phyloP scores from a whole-genome alignment of 176 grass and related monocot genomes.

The Bonia amplexicaulis region DNA sequence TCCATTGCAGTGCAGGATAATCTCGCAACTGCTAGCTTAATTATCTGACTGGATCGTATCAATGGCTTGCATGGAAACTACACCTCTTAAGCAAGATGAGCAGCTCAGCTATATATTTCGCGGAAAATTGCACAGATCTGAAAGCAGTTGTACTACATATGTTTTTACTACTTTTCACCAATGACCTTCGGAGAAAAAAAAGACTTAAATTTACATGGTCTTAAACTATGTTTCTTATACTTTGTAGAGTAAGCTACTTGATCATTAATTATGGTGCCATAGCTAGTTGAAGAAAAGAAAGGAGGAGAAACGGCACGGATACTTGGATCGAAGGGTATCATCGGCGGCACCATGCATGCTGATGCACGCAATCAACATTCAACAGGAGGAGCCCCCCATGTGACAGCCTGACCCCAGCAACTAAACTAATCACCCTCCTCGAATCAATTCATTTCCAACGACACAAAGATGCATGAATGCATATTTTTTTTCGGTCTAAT shows the following conservation, averaged over 20 bases:
- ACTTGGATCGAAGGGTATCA: constrained; percentile 15
- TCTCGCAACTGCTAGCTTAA: neutral
- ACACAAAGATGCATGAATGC: neutral
- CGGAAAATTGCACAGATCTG: neutral
- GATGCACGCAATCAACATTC: constrained; percentile 12
- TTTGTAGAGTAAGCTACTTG: neutral
- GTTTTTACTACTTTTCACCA: neutral
- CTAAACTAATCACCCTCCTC: constrained; percentile 23
- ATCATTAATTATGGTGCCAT: neutral
- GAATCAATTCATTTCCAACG: neutral
- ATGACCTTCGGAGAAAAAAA: no score
- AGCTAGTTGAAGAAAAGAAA: neutral
- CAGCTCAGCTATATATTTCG: neutral
- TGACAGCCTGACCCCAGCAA: constrained; percentile 31
- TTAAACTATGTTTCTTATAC: neutral
- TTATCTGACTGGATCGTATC: neutral
- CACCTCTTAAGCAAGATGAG: neutral
- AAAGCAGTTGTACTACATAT: neutral
- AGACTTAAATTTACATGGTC: neutral
- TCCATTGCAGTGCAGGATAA: neutral
- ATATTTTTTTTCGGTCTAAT: neutral
- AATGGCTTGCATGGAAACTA: neutral
- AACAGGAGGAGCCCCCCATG: constrained; percentile 16
- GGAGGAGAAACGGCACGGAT: neutral
- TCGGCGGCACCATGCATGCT: constrained; percentile 6